phyloP scores from a whole-genome alignment of 2,329 filamentous ascomycete genomes.

The Nemania abortiva region DNA sequence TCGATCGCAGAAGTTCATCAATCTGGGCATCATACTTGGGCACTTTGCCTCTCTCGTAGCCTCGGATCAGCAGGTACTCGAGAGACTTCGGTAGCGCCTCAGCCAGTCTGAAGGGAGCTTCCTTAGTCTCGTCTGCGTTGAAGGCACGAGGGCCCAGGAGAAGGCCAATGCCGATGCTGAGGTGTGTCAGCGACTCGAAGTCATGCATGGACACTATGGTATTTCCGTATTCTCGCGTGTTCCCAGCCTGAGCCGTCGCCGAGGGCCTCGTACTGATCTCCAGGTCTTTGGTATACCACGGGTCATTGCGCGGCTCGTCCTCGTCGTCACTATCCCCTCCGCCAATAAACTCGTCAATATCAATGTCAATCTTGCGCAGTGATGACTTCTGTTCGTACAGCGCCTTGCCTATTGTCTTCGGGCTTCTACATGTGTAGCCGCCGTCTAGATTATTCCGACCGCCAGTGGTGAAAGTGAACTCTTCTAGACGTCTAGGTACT shows the following conservation, averaged over 20 bases:
- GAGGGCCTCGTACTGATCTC: slow-evolving; percentile 17
- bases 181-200: slow-evolving; percentile 27
- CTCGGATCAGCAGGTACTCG: slow-evolving; percentile 26
- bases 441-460: slow-evolving; percentile 3
- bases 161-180: slow-evolving; percentile 22
- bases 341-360: slow-evolving; percentile 19
- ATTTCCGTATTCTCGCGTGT: slow-evolving; percentile 17
- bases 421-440: background rate
- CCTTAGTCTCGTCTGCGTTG: background rate
- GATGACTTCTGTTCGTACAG: slow-evolving; percentile 22
- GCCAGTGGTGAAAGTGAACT: slow-evolving; percentile 25
- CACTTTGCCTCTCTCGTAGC: slow-evolving; percentile 16
- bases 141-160: slow-evolving; percentile 10
- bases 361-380: slow-evolving; percentile 26
- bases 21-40: slow-evolving; percentile 15
- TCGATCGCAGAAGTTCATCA: slow-evolving; percentile 15
- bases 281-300: slow-evolving; percentile 19
- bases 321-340: background rate
- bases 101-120: slow-evolving; percentile 19
- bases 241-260: background rate
- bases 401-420: slow-evolving; percentile 17
- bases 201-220: slow-evolving; percentile 29
- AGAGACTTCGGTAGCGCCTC: slow-evolving; percentile 24
- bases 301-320: background rate
- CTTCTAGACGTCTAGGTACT: slow-evolving; percentile 20